Percentiles rank a stretch among this genome's conserved stretches.
These are phyloP conservation scores for Huntiella omanensis DNA, from an alignment of 2,329 filamentous ascomycete genomes.

Conservation along the genomic window DNA sequence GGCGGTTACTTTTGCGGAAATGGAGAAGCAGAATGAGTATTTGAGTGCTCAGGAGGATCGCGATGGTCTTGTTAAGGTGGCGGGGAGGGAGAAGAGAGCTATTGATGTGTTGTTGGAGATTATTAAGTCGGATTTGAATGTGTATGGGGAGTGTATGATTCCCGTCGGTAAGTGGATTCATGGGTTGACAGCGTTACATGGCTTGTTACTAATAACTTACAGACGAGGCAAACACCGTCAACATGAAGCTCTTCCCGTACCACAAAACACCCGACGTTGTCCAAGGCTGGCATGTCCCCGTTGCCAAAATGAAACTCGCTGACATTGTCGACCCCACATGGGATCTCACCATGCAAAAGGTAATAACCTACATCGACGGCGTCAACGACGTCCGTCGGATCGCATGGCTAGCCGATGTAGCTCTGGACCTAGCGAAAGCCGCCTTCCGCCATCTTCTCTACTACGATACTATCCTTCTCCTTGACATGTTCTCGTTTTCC, in stretches of 20 bases:
- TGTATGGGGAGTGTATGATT: conserved; percentile 97
- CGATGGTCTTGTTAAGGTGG: conserved; percentile 19
- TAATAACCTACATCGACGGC: conserved; percentile 76
- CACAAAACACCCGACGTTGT: conserved; percentile 60
- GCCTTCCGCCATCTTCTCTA: conserved; percentile 80
- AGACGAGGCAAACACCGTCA: conserved; percentile 89
- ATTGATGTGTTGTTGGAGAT: conserved; percentile 76
- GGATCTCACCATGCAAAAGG: conserved; percentile 60
- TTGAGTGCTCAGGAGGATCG: conserved; percentile 39
- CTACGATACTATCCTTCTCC: conserved; percentile 74
- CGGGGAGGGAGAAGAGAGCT: conserved; percentile 28
- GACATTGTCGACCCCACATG: conserved; percentile 48
- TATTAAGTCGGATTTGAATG: conserved; percentile 73
- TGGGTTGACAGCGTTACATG: neutral
- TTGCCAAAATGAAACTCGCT: conserved; percentile 47
- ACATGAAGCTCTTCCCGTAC: conserved; percentile 86
- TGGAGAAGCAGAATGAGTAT: conserved; percentile 84
- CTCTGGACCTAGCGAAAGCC: conserved; percentile 67
- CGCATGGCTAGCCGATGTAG: conserved; percentile 66
- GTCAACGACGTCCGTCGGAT: conserved; percentile 80
- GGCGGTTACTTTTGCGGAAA: conserved; percentile 65
- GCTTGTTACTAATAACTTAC: neutral
- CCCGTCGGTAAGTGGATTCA: conserved; percentile 54
- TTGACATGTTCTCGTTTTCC: conserved; percentile 89
- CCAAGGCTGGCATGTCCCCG: conserved; percentile 76